A percentile compares a stretch with the other conserved stretches of the same genome.
Evolutionary conservation across 306 rosid species (phyloP).

Genomic region (Citrullus colocynthis): DNA sequence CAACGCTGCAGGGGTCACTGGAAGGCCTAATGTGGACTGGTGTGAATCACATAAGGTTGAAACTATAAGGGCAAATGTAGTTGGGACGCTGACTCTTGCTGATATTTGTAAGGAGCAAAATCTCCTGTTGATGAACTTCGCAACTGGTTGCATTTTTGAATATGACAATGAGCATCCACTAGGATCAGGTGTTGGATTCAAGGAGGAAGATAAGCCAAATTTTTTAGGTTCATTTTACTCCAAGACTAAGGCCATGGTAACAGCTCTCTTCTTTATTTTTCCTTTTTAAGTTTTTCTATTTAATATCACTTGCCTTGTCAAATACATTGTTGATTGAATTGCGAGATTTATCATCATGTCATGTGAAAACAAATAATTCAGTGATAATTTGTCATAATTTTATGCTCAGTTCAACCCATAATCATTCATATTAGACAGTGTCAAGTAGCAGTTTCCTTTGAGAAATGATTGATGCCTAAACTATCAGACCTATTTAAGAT

Average conservation of each 20-base stretch:
- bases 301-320: background rate
- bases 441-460: background rate
- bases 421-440: background rate
- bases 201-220: slow-evolving; percentile 63
- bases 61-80: slow-evolving; percentile 53
- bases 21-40: slow-evolving; percentile 76
- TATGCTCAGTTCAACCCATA: background rate
- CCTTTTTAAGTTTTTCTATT: background rate
- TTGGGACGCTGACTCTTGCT: slow-evolving; percentile 47
- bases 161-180: slow-evolving; percentile 40
- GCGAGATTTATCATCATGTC: background rate
- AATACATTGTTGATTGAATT: background rate
- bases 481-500: background rate
- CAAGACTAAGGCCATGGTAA: slow-evolving; percentile 70
- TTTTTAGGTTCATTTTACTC: slow-evolving; percentile 58
- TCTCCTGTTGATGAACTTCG: slow-evolving; percentile 51
- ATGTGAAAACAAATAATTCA: background rate
- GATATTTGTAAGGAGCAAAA: slow-evolving; percentile 47
- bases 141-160: slow-evolving; percentile 74
- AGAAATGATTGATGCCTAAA: background rate
- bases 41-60: slow-evolving; percentile 55
- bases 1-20: slow-evolving; percentile 63
- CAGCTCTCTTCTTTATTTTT: background rate
- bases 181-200: slow-evolving; percentile 56
- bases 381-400: background rate